Evolutionary conservation across 257 asterid species (phyloP), one percentile per base, ranked within the genome.

Genomic region (Solanum rostratum): DNA sequence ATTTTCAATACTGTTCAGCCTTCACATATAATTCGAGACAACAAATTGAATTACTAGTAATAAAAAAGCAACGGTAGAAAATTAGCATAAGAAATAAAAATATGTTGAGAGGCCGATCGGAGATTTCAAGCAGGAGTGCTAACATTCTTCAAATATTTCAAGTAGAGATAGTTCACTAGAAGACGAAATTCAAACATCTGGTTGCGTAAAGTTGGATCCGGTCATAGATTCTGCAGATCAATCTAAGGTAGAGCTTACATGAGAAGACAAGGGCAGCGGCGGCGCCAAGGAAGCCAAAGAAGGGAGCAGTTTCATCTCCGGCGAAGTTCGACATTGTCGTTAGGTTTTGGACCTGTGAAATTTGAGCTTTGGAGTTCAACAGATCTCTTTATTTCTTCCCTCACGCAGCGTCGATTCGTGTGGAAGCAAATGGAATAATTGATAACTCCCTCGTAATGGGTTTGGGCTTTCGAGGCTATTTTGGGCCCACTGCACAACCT

Each of bases 281-380:
- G 79, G 95, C 95, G 85, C 95, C 95, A 84, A 92, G 95, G 86
- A 92, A 92, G 84, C 95, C 95, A 88, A 92, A 92, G 85, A 92
- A 91, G 7, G 95, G 95, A 84, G 95, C 95, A 86, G 95, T 91
- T 89, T 92, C 95, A 91, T 92, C 95, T 85, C 95, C 95, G 88
- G 91, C 86, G 89, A 92, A 92, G 81, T 89, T 78, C 74, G 95
- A 88, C 89, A 78, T 63, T 59, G 7, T 59, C 10, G 41, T 16
- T 80, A 4, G 30, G 82, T 66, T 80, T 50, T 63, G 71, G 79
- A 85, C 81, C 83, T 85, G 85, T 69, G 50, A 68, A 65, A 9
- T 20, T 62, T 10, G 50, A 20, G 54, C n/a, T 49, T 45, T 76
- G 55, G 78, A 66, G 70, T 24, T 39, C 62, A 84, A 84, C 4